Evolutionary conservation across 163 green algal genomes (phyloP).

Genomic region (Picocystis sp.): DNA sequence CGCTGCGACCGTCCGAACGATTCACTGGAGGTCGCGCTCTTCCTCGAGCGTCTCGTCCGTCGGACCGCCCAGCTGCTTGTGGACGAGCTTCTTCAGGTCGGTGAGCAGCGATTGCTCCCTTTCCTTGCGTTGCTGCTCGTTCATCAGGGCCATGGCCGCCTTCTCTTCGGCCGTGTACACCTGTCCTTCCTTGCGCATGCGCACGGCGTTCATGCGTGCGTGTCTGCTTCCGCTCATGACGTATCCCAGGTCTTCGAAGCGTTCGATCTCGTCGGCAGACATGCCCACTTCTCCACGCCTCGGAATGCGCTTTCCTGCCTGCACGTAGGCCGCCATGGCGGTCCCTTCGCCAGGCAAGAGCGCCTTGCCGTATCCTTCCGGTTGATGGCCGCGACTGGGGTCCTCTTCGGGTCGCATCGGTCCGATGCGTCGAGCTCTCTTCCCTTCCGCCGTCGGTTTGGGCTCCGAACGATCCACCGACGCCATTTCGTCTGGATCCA

Average conservation of each 20-base stretch:
- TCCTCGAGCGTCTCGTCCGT: too few species aligned
- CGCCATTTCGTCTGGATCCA: too few species aligned
- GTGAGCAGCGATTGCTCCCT: constrained; percentile 78
- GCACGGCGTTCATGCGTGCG: constrained; percentile 93
- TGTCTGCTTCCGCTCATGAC: constrained; percentile 89
- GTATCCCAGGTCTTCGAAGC: constrained; percentile 84
- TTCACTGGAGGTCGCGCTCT: too few species aligned
- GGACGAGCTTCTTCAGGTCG: constrained; percentile 63
- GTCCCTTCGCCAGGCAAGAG: constrained; percentile 36
- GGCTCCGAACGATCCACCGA: too few species aligned
- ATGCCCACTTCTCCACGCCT: constrained; percentile 82
- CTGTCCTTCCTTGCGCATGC: constrained; percentile 92
- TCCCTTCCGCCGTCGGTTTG: too few species aligned
- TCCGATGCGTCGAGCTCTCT: too few species aligned
- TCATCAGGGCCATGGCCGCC: constrained; percentile 91
- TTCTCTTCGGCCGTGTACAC: constrained; percentile 95
- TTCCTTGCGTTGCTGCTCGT: constrained; percentile 88
- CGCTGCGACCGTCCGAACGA: too few species aligned
- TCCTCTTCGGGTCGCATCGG: too few species aligned
- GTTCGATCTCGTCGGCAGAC: constrained; percentile 62
- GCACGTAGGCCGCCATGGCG: constrained; percentile 87
- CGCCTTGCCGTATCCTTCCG: too few species aligned
- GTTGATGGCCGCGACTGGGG: too few species aligned
- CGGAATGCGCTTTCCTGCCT: constrained; percentile 86
- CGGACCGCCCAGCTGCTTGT: constrained; percentile 7